A percentile compares a stretch with the other conserved stretches of the same genome.
Conservation (phyloP, 2,329 filamentous ascomycete species). For the Kalaharituber pfeilii region DNA sequence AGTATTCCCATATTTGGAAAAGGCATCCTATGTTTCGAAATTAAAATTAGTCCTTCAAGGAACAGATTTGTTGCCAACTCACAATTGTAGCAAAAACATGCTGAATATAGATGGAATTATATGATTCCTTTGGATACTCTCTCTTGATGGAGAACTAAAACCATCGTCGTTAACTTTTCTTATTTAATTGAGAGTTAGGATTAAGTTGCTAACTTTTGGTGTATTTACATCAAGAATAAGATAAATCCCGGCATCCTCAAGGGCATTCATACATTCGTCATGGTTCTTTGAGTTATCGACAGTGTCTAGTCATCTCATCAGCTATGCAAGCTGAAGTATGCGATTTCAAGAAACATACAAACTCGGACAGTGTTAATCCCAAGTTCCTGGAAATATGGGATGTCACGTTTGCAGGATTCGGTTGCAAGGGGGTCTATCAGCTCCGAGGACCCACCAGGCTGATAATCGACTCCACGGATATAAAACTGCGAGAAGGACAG, state of each 20-base stretch:
- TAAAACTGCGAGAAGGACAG: slow-evolving; percentile 30
- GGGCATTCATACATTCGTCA: slow-evolving; percentile 64
- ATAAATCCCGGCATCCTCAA: slow-evolving; percentile 78
- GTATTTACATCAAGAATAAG: slow-evolving; percentile 82
- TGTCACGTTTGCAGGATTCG: slow-evolving; percentile 57
- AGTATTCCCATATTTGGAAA: slow-evolving; percentile 68
- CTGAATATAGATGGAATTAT: slow-evolving; percentile 69
- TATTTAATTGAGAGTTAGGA: not conserved
- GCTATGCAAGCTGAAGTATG: too few relatives aligned
- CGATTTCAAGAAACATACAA: slow-evolving; percentile 28
- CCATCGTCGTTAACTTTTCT: slow-evolving; percentile 12
- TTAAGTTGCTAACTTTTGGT: slow-evolving; percentile 2
- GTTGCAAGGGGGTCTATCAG: slow-evolving; percentile 61
- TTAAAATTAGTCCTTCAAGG: not conserved
- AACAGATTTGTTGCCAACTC: not conserved
- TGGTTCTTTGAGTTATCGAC: slow-evolving; percentile 73
- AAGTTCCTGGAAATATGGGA: slow-evolving; percentile 63
- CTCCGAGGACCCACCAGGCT: slow-evolving; percentile 45
- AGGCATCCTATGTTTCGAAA: slow-evolving; percentile 42
- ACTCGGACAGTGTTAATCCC: slow-evolving; percentile 84
- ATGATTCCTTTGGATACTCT: slow-evolving; percentile 50
- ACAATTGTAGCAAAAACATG: slow-evolving; percentile 64
- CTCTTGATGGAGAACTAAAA: slow-evolving; percentile 79
- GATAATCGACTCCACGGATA: slow-evolving; percentile 47
- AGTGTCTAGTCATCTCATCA: slow-evolving; percentile 41